These are phyloP conservation scores for Candida mattraensis DNA, from an alignment of 805 yeast genomes.

Conservation along the genomic window DNA sequence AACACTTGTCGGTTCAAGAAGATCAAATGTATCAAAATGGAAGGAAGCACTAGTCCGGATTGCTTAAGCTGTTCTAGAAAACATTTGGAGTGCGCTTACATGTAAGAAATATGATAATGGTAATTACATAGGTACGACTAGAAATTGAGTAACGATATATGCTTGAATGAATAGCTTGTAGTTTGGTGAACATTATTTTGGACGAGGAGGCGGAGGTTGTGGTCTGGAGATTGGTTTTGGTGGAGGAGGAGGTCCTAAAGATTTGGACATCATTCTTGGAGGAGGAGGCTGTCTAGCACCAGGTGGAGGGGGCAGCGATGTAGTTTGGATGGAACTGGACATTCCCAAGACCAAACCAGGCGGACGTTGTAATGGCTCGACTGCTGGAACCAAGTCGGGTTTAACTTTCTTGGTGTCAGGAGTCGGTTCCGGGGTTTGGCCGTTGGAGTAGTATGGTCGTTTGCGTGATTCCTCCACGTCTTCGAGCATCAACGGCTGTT, in stretches of 20 bases:
- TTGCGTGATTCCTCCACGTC: constrained; percentile 2
- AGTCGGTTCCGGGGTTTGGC: too few relatives aligned
- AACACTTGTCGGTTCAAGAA: constrained; percentile 34
- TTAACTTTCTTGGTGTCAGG: constrained; percentile 19
- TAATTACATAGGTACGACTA: constrained; percentile 3
- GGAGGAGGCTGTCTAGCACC: too few relatives aligned
- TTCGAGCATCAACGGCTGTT: constrained; percentile 4
- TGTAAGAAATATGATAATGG: constrained; percentile 6
- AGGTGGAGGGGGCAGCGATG: too few relatives aligned
- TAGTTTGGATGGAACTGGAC: too few relatives aligned
- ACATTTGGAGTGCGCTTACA: constrained; percentile 27
- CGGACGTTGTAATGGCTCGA: too few relatives aligned
- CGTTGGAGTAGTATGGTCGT: constrained; percentile 16
- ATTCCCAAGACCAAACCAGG: too few relatives aligned
- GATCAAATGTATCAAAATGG: constrained; percentile 35
- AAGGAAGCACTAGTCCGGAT: constrained; percentile 16
- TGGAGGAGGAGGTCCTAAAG: constrained; percentile 16
- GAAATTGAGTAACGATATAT: constrained; percentile 1
- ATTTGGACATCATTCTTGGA: constrained; percentile 20
- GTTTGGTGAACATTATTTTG: constrained; percentile 1
- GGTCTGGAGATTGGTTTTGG: constrained; percentile 6
- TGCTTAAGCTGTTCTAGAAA: constrained; percentile 34
- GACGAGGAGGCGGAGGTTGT: constrained; percentile 13
- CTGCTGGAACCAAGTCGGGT: too few relatives aligned
- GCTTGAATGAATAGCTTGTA: too few relatives aligned